A percentile compares a stretch with the other conserved stretches of the same genome.
phyloP scores from a whole-genome alignment of 805 yeast genomes.

The Saccharomycopsis sp. region DNA sequence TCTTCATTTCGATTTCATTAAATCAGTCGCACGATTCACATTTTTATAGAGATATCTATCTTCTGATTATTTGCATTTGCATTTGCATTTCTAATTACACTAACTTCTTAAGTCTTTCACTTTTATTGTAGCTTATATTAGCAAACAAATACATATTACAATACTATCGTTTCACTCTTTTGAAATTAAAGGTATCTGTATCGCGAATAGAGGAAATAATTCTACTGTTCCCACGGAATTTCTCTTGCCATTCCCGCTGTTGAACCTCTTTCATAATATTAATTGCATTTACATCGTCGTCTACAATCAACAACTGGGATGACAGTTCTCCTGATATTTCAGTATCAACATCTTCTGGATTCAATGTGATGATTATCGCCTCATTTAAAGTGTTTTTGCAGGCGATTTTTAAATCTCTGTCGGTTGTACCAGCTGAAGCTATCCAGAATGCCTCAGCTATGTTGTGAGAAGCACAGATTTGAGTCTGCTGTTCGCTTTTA shows the following conservation, averaged over 20 bases:
- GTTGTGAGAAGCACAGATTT: not conserved
- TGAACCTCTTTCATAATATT: constrained; percentile 12
- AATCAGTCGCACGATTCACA: not conserved
- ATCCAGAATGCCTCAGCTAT: constrained; percentile 3
- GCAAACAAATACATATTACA: not conserved
- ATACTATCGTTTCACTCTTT: not conserved
- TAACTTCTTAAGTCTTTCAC: too few relatives aligned
- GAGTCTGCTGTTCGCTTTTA: not conserved
- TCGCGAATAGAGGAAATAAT: not conserved
- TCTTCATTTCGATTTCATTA: not conserved
- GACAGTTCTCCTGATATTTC: not conserved
- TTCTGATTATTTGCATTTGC: too few relatives aligned
- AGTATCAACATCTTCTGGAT: not conserved
- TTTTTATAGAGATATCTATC: not conserved
- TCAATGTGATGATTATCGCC: not conserved
- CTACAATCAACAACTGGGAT: constrained; percentile 3
- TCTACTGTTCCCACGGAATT: not conserved
- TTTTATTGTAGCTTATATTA: not conserved
- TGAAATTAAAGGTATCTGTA: not conserved
- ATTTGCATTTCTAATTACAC: too few relatives aligned
- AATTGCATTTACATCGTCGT: constrained; percentile 18
- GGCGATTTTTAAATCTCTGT: not conserved
- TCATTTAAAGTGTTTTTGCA: not conserved
- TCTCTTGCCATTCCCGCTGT: constrained; percentile 14
- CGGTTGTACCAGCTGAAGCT: not conserved